These are phyloP conservation scores for Calonectria hongkongensis DNA, from an alignment of 2,329 filamentous ascomycete genomes.

Conservation along the genomic window DNA sequence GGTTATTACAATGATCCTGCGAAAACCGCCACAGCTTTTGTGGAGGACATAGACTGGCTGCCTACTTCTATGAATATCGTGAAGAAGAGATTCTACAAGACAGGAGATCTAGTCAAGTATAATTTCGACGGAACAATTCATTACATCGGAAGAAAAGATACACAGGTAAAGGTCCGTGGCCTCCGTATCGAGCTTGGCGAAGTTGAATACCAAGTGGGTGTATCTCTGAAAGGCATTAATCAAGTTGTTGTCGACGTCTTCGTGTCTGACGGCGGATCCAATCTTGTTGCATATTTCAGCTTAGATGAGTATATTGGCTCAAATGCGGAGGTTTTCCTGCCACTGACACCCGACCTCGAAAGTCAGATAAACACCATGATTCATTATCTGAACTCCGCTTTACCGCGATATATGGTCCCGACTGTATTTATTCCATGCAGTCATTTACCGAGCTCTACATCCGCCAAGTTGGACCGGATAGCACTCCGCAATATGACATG, in stretches of 20 bases:
- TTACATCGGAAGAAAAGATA: conserved; percentile 51
- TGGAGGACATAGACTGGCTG: conserved; percentile 6
- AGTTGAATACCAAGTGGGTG: conserved; percentile 29
- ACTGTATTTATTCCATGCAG: conserved; percentile 13
- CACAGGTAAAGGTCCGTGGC: conserved; percentile 57
- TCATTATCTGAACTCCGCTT: background rate
- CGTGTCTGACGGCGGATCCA: background rate
- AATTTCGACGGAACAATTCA: conserved; percentile 26
- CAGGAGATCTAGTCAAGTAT: conserved; percentile 31
- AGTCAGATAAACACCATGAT: background rate
- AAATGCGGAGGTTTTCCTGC: background rate
- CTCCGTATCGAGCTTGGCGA: conserved; percentile 55
- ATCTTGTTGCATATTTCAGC: conserved; percentile 6
- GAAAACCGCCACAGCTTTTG: conserved; percentile 10
- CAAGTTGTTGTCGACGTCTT: conserved; percentile 8
- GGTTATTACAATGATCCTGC: conserved; percentile 65
- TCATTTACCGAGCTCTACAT: background rate
- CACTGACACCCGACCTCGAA: background rate
- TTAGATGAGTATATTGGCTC: background rate
- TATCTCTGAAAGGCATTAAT: background rate
- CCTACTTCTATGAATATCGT: background rate
- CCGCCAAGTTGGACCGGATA: background rate
- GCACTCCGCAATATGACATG: background rate
- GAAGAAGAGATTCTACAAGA: conserved; percentile 27
- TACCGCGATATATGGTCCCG: conserved; percentile 11